phyloP scores from a whole-genome alignment of 2,329 filamentous ascomycete genomes.

The Bipolaris oryzae region DNA sequence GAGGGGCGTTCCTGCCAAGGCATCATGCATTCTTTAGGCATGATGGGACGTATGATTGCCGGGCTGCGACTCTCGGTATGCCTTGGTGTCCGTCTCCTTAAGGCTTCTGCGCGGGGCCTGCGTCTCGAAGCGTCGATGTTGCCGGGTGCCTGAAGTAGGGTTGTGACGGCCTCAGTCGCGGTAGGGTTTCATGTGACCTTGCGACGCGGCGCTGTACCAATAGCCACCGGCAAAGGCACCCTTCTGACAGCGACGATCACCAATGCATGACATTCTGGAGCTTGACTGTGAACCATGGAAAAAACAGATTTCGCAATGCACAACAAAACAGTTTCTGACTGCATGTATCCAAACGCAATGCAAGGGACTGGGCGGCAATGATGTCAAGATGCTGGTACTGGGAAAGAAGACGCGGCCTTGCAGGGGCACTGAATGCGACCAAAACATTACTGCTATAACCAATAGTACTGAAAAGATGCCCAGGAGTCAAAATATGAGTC shows the following conservation, averaged over 20 bases:
- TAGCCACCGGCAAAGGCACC: slow-evolving; percentile 27
- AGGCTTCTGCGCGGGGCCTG: slow-evolving; percentile 22
- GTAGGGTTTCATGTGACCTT: slow-evolving; percentile 41
- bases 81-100: slow-evolving; percentile 29
- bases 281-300: slow-evolving; percentile 14
- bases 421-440: slow-evolving; percentile 31
- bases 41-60: slow-evolving; percentile 46
- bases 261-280: slow-evolving; percentile 28
- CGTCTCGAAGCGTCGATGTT: slow-evolving; percentile 23
- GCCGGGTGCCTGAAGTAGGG: slow-evolving; percentile 26
- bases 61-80: slow-evolving; percentile 39
- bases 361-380: slow-evolving; percentile 21
- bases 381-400: slow-evolving; percentile 31
- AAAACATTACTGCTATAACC: slow-evolving; percentile 31
- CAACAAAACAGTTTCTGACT: slow-evolving; percentile 23
- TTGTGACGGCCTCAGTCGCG: slow-evolving; percentile 40
- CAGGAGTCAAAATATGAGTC: slow-evolving; percentile 32
- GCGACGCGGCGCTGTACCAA: slow-evolving; percentile 34
- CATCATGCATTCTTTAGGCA: slow-evolving; percentile 36
- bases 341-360: slow-evolving; percentile 39
- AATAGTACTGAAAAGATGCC: slow-evolving; percentile 24
- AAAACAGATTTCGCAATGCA: slow-evolving; percentile 11
- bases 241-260: slow-evolving; percentile 25
- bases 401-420: slow-evolving; percentile 31
- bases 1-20: slow-evolving; percentile 33